Conservation (phyloP, 2,329 filamentous ascomycete genomes). For the Monosporascus sp. region DNA sequence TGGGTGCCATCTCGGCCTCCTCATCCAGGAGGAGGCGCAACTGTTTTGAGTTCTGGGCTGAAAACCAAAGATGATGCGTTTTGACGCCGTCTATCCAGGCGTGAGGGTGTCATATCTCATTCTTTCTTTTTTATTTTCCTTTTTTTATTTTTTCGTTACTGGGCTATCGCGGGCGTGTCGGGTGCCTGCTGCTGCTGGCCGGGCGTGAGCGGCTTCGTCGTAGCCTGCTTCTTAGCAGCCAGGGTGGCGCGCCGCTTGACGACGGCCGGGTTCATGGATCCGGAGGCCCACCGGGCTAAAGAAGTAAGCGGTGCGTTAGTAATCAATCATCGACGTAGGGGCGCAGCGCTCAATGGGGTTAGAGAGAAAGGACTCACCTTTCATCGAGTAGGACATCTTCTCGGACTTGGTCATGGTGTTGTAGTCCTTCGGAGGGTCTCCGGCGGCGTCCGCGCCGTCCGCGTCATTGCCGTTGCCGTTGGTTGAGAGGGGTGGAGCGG, state of each 20-base stretch:
- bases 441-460: constrained; percentile 14
- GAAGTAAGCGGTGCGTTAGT: constrained; percentile 19
- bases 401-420: constrained; percentile 58
- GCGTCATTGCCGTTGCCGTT: constrained; percentile 4
- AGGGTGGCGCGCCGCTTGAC: constrained; percentile 56
- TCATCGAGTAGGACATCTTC: constrained; percentile 63
- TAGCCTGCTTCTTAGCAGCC: constrained; percentile 51
- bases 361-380: constrained; percentile 38
- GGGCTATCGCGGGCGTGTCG: background rate
- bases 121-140: background rate
- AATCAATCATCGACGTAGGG: background rate
- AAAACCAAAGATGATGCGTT: background rate
- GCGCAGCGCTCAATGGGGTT: too few relatives aligned
- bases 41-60: too few relatives aligned
- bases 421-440: constrained; percentile 46
- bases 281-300: constrained; percentile 53
- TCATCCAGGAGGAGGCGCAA: too few relatives aligned
- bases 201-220: constrained; percentile 14
- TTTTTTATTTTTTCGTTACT: background rate
- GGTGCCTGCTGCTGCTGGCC: background rate
- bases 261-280: constrained; percentile 55
- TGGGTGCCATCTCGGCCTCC: too few relatives aligned
- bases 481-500: constrained; percentile 3
- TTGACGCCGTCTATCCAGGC: too few relatives aligned
- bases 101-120: too few relatives aligned